Percentiles rank a stretch among this genome's conserved stretches.
Conservation (phyloP, 108 stramenopile genomes). For the Halocafeteria seosinensis region DNA sequence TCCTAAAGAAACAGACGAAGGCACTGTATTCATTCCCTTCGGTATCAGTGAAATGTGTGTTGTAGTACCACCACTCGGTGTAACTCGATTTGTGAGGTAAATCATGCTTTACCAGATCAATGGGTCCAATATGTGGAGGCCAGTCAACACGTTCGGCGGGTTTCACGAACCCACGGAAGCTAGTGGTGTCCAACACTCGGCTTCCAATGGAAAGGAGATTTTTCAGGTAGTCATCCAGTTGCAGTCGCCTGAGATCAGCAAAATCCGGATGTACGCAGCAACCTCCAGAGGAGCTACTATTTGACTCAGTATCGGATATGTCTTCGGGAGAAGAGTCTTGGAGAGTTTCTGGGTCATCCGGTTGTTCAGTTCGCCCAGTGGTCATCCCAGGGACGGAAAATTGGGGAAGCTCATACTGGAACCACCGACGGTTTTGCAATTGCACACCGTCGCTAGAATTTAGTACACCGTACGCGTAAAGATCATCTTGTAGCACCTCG, state of each 20-base stretch:
- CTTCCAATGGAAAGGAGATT: too few relatives aligned
- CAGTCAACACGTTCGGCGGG: constrained; percentile 11
- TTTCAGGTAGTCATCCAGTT: too few relatives aligned
- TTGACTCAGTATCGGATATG: too few relatives aligned
- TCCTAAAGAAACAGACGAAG: neutral
- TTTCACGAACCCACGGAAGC: too few relatives aligned
- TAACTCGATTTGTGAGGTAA: neutral
- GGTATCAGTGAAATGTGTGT: neutral
- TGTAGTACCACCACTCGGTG: constrained; percentile 16
- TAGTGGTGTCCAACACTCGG: too few relatives aligned
- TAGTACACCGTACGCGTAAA: neutral
- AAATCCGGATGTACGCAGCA: too few relatives aligned
- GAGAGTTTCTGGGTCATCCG: too few relatives aligned
- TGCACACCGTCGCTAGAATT: neutral
- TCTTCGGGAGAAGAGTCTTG: too few relatives aligned
- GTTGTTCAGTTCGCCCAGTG: neutral
- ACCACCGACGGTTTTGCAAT: neutral
- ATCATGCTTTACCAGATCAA: constrained; percentile 7
- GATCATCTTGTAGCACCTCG: neutral
- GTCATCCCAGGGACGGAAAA: too few relatives aligned
- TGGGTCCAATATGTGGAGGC: constrained; percentile 6
- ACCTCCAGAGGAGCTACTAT: too few relatives aligned
- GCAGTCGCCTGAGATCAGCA: too few relatives aligned
- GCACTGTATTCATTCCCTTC: neutral
- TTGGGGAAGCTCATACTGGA: neutral